A percentile compares a stretch with the other conserved stretches of the same genome.
Evolutionary conservation across 1,139 yeast genomes (phyloP).

Genomic region (Geotrichum fermentans): DNA sequence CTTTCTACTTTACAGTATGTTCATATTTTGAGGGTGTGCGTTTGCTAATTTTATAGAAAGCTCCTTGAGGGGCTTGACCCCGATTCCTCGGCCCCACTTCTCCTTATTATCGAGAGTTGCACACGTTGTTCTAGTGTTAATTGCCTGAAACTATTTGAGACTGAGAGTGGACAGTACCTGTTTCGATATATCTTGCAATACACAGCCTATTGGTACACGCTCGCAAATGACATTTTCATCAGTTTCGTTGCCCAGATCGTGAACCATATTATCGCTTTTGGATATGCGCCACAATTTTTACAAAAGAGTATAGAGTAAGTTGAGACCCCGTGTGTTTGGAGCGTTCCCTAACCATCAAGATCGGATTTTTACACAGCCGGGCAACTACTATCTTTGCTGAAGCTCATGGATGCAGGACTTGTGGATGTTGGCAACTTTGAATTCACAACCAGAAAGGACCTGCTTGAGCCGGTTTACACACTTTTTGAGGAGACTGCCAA

Average conservation of each 20-base stretch:
- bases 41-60: background rate
- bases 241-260: slow-evolving; percentile 20
- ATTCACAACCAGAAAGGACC: slow-evolving; percentile 7
- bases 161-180: slow-evolving; percentile 19
- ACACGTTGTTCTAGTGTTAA: slow-evolving; percentile 7
- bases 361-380: slow-evolving; percentile 15
- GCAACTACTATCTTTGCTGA: slow-evolving; percentile 25
- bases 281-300: slow-evolving; percentile 21
- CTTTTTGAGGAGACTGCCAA: slow-evolving; percentile 16
- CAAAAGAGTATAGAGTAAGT: slow-evolving; percentile 19
- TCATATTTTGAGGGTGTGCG: too few relatives aligned
- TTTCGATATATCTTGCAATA: slow-evolving; percentile 22
- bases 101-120: slow-evolving; percentile 14
- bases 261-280: slow-evolving; percentile 16
- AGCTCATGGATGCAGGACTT: slow-evolving; percentile 26
- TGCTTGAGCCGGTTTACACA: slow-evolving; percentile 10
- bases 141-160: slow-evolving; percentile 14
- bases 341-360: background rate
- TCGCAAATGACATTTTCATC: slow-evolving; percentile 18
- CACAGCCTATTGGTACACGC: slow-evolving; percentile 24
- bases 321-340: background rate
- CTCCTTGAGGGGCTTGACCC: slow-evolving; percentile 3
- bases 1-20: background rate
- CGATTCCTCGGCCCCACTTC: slow-evolving; percentile 14
- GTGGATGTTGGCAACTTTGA: slow-evolving; percentile 6